Base-by-base conservation (phyloP, 2,329 filamentous ascomycete genomes). In the Penicillium sp. region DNA sequence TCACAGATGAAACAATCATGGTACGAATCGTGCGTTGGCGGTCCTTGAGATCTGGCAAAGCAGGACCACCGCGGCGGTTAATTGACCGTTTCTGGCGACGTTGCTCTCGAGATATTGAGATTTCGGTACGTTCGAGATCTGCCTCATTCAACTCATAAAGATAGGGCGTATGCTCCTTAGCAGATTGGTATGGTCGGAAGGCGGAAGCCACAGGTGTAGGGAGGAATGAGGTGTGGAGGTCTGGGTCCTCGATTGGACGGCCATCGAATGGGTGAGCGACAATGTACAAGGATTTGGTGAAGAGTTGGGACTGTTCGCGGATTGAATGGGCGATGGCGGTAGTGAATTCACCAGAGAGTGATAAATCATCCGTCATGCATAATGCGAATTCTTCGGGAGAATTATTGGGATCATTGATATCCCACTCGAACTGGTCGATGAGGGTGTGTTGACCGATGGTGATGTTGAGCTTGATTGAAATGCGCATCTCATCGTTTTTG, bases 401-500 rank as follows among this genome's bases (percentile, higher is more conserved):
- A 68, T 98, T 98, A 48, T 85, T 74, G 0, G 90, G 86, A 66
- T 95, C 94, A 70, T 97, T 97, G 66, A 97, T 89, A 61, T 98
- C 93, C 93, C 93, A 98, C 70, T 98, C 93, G 54, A 98, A 97
- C 66, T 97, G 93, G 63, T 98, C 93, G 32, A 96, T 85, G 24
- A 98, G 76, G 0, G 90, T 97, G 64, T 95, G 88, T 56, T 88
- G 85, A 35, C 91, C 93, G 64, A 98, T 96, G 6, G 93, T 97
- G 63, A 98, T 95, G 70, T 97, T 96, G 44, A 98, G 77, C 70
- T 96, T 97, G 70, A 98, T 82, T 38, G 95, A 74, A 59, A 98
- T 87, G 44, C 93, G 85, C 91, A 98, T 96, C 73, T 98, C 93
- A 66, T 98, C 93, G 65, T 98, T 95, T 71, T 97, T 97, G 75